Conservation (phyloP, 2,329 filamentous ascomycete genomes). For the Arthrinium phaeospermum region DNA sequence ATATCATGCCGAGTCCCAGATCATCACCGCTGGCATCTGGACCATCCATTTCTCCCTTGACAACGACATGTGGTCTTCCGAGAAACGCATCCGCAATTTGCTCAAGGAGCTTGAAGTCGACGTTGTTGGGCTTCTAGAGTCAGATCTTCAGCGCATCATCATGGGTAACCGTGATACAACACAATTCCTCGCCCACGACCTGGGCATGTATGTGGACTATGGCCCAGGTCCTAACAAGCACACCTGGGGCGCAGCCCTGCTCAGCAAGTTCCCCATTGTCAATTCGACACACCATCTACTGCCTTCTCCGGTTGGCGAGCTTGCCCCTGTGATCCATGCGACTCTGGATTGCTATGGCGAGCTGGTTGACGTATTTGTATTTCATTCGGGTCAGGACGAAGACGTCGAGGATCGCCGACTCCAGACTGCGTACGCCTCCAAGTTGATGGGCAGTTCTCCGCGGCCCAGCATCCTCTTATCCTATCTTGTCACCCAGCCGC, state of each 20-base stretch:
- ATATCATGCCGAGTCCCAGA: conserved; percentile 85
- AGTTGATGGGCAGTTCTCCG: conserved; percentile 82
- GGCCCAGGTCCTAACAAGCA: conserved; percentile 98
- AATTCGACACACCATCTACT: conserved; percentile 96
- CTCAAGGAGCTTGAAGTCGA: conserved; percentile 97
- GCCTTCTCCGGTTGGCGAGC: conserved; percentile 89
- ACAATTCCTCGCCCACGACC: conserved; percentile 91
- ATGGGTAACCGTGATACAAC: conserved; percentile 99
- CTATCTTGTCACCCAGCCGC: conserved; percentile 90
- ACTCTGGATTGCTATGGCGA: conserved; percentile 92
- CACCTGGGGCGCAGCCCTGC: conserved; percentile 91
- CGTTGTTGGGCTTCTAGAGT: conserved; percentile 92
- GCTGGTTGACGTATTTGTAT: conserved; percentile 91
- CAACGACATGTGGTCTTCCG: conserved; percentile 98
- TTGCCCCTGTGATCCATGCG: conserved; percentile 96
- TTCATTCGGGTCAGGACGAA: conserved; percentile 98
- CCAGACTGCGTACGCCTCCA: conserved; percentile 83
- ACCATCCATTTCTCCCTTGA: conserved; percentile 98
- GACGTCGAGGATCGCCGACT: conserved; percentile 89
- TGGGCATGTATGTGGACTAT: conserved; percentile 99
- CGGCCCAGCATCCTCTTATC: conserved; percentile 85
- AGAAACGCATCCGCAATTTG: conserved; percentile 89
- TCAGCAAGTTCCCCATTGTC: conserved; percentile 97
- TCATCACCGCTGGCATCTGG: conserved; percentile 96
- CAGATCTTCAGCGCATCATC: conserved; percentile 94